Evolutionary conservation across 805 yeast genomes (phyloP).

Genomic region (Diddensiella transvaalensis): DNA sequence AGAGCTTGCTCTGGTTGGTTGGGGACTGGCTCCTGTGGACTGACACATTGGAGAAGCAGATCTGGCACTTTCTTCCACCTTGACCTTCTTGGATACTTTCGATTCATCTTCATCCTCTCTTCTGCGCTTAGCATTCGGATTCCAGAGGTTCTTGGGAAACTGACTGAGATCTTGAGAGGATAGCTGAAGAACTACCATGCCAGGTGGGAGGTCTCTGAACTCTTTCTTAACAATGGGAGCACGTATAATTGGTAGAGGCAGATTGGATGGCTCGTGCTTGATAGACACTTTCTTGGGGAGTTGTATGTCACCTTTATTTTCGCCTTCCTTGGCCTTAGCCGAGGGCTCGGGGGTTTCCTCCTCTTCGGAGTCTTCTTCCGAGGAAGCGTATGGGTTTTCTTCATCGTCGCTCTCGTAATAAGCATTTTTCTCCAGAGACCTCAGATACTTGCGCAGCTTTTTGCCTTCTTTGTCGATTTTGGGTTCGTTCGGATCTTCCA

Average conservation of each 20-base stretch:
- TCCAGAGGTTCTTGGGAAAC: conserved; percentile 85
- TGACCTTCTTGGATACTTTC: conserved; percentile 32
- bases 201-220: conserved; percentile 46
- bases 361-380: conserved; percentile 43
- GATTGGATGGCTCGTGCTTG: conserved; percentile 35
- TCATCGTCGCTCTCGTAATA: conserved; percentile 88
- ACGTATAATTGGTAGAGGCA: not conserved
- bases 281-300: conserved; percentile 20
- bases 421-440: conserved; percentile 78
- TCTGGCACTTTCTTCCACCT: conserved; percentile 17
- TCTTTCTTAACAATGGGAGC: conserved; percentile 27
- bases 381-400: conserved; percentile 72
- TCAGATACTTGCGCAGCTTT: conserved; percentile 75
- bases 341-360: conserved; percentile 27
- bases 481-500: conserved; percentile 71
- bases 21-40: conserved; percentile 20
- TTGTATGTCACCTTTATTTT: conserved; percentile 15
- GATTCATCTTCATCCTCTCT: conserved; percentile 34
- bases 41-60: conserved; percentile 13
- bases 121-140: conserved; percentile 51
- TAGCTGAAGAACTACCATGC: conserved; percentile 61
- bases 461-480: conserved; percentile 89
- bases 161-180: conserved; percentile 54
- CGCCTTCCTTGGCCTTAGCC: conserved; percentile 12
- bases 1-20: conserved; percentile 41